Evolutionary conservation across 345 rosid genomes (phyloP).

Genomic region (Populus pruinosa): DNA sequence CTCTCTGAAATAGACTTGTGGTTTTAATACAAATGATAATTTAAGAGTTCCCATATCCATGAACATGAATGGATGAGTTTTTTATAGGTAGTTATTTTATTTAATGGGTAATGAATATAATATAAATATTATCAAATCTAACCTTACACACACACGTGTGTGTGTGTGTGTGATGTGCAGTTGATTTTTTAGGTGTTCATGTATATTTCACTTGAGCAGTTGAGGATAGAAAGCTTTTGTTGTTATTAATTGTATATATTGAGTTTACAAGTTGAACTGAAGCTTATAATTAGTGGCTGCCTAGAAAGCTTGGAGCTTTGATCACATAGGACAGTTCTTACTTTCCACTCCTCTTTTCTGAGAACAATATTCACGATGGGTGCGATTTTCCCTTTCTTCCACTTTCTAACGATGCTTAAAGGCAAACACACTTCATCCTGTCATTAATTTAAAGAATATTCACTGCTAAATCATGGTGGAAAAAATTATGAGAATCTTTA

Average conservation of each 20-base stretch:
- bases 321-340: not conserved
- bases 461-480: conserved; percentile 6
- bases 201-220: not conserved
- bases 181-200: not conserved
- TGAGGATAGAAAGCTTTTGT: not conserved
- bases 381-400: not conserved
- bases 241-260: not conserved
- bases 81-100: no score
- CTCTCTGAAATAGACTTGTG: not conserved
- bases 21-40: no score
- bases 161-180: not conserved
- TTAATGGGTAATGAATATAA: no score
- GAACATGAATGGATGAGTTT: no score
- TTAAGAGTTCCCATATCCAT: no score
- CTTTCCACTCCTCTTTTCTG: not conserved
- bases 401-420: conserved; percentile 18
- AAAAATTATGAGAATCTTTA: not conserved
- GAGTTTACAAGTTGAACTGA: not conserved
- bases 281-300: not conserved
- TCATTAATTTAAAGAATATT: conserved; percentile 12
- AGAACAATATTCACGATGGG: not conserved
- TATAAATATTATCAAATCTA: no score
- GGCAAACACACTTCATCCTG: not conserved
- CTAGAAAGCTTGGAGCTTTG: not conserved
- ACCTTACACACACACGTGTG: not conserved